Conservation (phyloP, 495 filamentous ascomycete species). For the Hapsidospora chrysogenum region DNA sequence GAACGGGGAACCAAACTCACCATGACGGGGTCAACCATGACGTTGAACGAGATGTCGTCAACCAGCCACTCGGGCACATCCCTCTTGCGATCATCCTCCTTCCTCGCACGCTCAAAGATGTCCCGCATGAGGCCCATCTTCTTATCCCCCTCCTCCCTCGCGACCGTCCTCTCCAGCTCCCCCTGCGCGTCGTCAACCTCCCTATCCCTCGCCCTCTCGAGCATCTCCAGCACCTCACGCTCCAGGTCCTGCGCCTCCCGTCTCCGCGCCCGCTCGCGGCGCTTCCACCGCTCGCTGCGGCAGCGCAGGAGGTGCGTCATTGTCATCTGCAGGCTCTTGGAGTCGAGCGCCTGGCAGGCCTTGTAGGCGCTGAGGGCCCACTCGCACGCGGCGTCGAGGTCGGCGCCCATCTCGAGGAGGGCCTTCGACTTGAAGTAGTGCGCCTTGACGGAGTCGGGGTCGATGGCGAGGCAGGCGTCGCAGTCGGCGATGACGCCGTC, state of each 20-base stretch:
- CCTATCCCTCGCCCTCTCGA: slow-evolving; percentile 15
- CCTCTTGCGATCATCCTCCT: slow-evolving; percentile 31
- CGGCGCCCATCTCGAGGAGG: slow-evolving; percentile 53
- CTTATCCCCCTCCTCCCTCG: slow-evolving; percentile 35
- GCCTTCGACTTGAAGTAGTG: slow-evolving; percentile 73
- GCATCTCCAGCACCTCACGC: slow-evolving; percentile 28
- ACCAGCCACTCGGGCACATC: slow-evolving; percentile 75
- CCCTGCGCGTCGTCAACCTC: slow-evolving; percentile 8
- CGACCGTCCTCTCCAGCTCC: slow-evolving; percentile 33
- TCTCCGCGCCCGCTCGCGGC: slow-evolving; percentile 28
- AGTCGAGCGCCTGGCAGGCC: slow-evolving; percentile 39
- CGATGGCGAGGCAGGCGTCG: slow-evolving; percentile 49
- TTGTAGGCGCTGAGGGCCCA: slow-evolving; percentile 60
- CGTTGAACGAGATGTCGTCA: slow-evolving; percentile 75
- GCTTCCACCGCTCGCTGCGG: slow-evolving; percentile 63
- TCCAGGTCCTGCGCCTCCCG: slow-evolving; percentile 35
- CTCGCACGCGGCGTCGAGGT: slow-evolving; percentile 57
- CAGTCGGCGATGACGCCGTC: slow-evolving; percentile 72
- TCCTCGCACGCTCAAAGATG: slow-evolving; percentile 45
- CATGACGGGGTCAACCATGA: slow-evolving; percentile 88
- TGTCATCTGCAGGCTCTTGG: slow-evolving; percentile 42
- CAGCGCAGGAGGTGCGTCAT: slow-evolving; percentile 54
- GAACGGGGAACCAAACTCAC: slow-evolving; percentile 21
- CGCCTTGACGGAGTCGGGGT: slow-evolving; percentile 57
- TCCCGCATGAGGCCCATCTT: slow-evolving; percentile 42